Conservation (phyloP, 192 early-diverging fungal species). For the Coemansia sp. region DNA sequence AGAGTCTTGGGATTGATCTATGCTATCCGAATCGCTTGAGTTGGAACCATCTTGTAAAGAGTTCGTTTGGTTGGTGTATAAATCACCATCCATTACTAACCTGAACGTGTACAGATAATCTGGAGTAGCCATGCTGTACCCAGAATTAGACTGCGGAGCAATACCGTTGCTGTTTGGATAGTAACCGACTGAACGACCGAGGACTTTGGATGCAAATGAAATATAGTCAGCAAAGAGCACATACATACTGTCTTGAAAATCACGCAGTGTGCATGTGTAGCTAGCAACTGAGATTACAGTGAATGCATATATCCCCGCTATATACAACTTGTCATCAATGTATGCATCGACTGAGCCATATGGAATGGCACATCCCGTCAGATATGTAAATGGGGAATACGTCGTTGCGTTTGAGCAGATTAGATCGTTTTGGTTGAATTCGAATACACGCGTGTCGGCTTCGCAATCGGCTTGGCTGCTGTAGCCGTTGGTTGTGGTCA, state of each 20-base stretch:
- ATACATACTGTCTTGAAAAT: background rate
- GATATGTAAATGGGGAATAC: background rate
- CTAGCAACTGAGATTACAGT: background rate
- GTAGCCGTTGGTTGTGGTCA: background rate
- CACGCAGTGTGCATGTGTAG: background rate
- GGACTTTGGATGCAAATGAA: conserved; percentile 2
- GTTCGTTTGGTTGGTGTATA: background rate
- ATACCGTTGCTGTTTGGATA: conserved; percentile 3
- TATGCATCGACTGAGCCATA: background rate
- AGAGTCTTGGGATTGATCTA: background rate
- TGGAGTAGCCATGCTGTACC: background rate
- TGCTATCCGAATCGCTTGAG: background rate
- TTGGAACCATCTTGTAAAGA: background rate
- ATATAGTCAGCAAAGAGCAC: conserved; percentile 4
- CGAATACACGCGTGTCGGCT: background rate
- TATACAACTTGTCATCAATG: background rate
- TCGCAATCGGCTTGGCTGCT: background rate
- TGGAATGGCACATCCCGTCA: background rate
- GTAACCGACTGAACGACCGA: background rate
- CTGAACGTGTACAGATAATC: background rate
- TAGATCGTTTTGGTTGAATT: background rate
- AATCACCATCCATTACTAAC: background rate
- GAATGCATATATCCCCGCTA: background rate
- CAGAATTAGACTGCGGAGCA: background rate
- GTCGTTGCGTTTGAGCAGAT: conserved; percentile 7